Evolutionary conservation across 2,329 filamentous ascomycete species (phyloP).

Genomic region (Clonostachys solani): DNA sequence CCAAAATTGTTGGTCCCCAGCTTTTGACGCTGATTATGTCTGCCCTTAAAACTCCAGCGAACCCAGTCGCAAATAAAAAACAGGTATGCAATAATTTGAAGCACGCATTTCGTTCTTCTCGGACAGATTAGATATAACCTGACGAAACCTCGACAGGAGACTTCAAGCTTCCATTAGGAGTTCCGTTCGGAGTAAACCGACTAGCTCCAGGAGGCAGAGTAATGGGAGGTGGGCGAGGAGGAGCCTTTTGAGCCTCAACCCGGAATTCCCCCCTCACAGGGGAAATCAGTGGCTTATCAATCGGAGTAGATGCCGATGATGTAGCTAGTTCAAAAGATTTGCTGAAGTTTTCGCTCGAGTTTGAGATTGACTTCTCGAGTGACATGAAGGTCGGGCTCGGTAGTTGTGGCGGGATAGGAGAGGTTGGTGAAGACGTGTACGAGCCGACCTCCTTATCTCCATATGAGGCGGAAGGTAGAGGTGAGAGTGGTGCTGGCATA

Average conservation of each 20-base stretch:
- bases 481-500: constrained; percentile 25
- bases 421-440: constrained; percentile 2
- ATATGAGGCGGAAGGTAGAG: constrained; percentile 6
- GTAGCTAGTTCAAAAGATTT: constrained; percentile 22
- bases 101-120: no score
- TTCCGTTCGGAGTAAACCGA: constrained; percentile 8
- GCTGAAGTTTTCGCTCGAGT: constrained; percentile 20
- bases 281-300: constrained; percentile 18
- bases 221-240: constrained; percentile 21
- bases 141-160: constrained; percentile 3
- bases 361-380: constrained; percentile 24
- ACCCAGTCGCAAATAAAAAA: no score
- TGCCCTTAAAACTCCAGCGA: no score
- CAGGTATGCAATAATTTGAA: no score
- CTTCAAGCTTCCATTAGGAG: constrained; percentile 2
- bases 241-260: constrained; percentile 23
- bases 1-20: no score
- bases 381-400: constrained; percentile 29
- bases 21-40: no score
- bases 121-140: constrained; percentile 4
- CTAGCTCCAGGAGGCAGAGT: constrained; percentile 13
- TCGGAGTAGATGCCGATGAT: constrained; percentile 5
- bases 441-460: constrained; percentile 2
- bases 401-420: constrained; percentile 17
- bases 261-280: constrained; percentile 22